Evolutionary conservation across 1,284 basidiomycete species (phyloP), one percentile per base, ranked within the genome.

Genomic region (Bjerkandera adusta): DNA sequence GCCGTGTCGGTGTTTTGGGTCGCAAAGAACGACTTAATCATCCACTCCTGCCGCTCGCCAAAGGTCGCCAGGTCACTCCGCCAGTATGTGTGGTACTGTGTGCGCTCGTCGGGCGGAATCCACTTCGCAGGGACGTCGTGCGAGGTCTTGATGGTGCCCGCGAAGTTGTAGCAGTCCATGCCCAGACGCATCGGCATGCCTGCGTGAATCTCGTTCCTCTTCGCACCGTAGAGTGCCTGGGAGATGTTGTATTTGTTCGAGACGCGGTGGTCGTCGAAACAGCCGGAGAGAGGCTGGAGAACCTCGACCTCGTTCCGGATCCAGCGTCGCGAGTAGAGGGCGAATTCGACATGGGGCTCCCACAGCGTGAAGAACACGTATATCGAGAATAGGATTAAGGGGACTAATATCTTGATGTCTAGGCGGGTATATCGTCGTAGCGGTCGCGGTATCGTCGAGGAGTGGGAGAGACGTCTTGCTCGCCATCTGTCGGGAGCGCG

Each of bases 71-170:
- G 79, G 67, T 97, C 93, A 29, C 76, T 76, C 10, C 92, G 77
- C 92, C 93, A 96, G 63, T 95, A 96, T 1, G 91, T 88, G 67
- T 97, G 93, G 63, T 81, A 94, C 44, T 81, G 76, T 3, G 77
- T 76, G 13, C 77, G 72, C 48, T 77, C 66, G 38, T 77, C 70
- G 13, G 68, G 55, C 50, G 57, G 52, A 43, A 59, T 29, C 34
- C 45, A 47, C 6, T 42, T 20, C 12, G n/a, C 36, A 11, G 47
- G 42, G 21, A 39, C 45, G 12, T 45, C 46, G 42, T 12, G 57
- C 51, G 22, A 52, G 32, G 32, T 60, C 52, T 72, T 73, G 27
- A 94, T 74, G 5, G 89, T 91, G 7, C 83, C 82, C 1, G 92
- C 86, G 63, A 92, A 90, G 61, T 90, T 82, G 63, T 92, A 95